Percentiles rank a stretch among this genome's conserved stretches.
These are phyloP conservation scores for Daldinia caldariorum DNA, from an alignment of 495 filamentous ascomycete species.

Conservation along the genomic window DNA sequence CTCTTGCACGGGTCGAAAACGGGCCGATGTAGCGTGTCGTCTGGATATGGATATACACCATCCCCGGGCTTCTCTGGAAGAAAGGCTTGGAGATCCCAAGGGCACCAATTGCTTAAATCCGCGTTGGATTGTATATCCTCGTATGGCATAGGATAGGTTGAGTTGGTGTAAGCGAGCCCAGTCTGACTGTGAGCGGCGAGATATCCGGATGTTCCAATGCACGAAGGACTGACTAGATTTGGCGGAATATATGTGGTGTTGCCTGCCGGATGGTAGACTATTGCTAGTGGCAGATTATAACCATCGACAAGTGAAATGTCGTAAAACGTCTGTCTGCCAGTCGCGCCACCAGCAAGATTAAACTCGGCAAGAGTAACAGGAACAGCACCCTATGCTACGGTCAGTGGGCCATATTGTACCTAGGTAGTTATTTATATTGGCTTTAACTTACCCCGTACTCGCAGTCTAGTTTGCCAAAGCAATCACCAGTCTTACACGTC, in stretches of 20 bases:
- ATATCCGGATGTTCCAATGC: constrained; percentile 71
- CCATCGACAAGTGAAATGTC: constrained; percentile 88
- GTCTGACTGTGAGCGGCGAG: constrained; percentile 56
- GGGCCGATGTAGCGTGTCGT: constrained; percentile 71
- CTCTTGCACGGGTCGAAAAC: constrained; percentile 76
- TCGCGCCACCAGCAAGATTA: constrained; percentile 68
- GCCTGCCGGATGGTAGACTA: constrained; percentile 66
- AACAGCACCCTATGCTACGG: constrained; percentile 61
- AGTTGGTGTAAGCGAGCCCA: constrained; percentile 60
- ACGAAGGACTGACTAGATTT: constrained; percentile 77
- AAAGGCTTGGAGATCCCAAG: constrained; percentile 74
- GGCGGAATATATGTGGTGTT: constrained; percentile 70
- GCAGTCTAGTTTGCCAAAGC: constrained; percentile 72
- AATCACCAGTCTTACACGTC: constrained; percentile 80
- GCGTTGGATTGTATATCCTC: constrained; percentile 61
- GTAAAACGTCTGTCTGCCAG: constrained; percentile 73
- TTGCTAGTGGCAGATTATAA: constrained; percentile 79
- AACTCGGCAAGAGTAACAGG: constrained; percentile 81
- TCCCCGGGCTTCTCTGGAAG: constrained; percentile 70
- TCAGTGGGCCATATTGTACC: not conserved
- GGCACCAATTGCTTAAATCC: constrained; percentile 73
- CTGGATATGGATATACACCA: constrained; percentile 80
- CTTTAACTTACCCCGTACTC: constrained; percentile 65
- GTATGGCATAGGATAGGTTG: constrained; percentile 70
- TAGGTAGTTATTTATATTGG: not conserved